A percentile compares a stretch with the other conserved stretches of the same genome.
These are phyloP conservation scores for Filosporella fistucella DNA, from an alignment of 495 filamentous ascomycete species.

Conservation along the genomic window DNA sequence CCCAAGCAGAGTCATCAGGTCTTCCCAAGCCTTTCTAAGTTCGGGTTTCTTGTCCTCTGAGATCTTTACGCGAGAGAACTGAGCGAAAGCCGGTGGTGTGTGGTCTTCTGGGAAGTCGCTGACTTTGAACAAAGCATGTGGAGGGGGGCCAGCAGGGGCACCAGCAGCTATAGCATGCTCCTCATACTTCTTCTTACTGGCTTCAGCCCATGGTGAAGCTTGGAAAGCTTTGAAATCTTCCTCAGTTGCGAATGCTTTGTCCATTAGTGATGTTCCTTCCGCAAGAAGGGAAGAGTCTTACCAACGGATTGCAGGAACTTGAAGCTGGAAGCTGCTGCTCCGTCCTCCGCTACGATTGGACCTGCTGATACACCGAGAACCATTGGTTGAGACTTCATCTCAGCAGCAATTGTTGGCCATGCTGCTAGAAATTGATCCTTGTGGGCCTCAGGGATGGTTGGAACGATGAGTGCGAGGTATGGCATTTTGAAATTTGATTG, in stretches of 20 bases:
- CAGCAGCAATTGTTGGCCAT: slow-evolving; percentile 4
- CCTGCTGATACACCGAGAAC: slow-evolving; percentile 8
- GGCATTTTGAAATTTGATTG: slow-evolving; percentile 9
- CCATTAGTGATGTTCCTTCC: background rate
- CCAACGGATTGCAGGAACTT: slow-evolving; percentile 14
- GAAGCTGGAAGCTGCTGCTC: slow-evolving; percentile 5
- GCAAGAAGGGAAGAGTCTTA: background rate
- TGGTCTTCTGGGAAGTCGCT: slow-evolving; percentile 4
- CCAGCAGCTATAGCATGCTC: background rate
- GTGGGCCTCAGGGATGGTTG: slow-evolving; percentile 5
- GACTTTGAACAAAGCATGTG: slow-evolving; percentile 2
- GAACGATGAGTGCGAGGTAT: slow-evolving; percentile 13
- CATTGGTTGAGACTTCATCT: slow-evolving; percentile 9
- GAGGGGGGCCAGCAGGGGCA: slow-evolving; percentile 3
- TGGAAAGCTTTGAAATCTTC: slow-evolving; percentile 7
- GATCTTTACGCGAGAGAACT: slow-evolving; percentile 7
- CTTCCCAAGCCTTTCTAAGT: slow-evolving; percentile 8
- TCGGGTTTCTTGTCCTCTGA: background rate
- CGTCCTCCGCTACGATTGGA: slow-evolving; percentile 6
- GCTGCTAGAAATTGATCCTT: slow-evolving; percentile 8
- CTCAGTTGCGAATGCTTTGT: slow-evolving; percentile 9
- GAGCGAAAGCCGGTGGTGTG: slow-evolving; percentile 5
- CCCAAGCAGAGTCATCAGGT: slow-evolving; percentile 1
- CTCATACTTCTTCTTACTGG: background rate
- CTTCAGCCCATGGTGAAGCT: background rate